These are phyloP conservation scores for Macadamia tetraphylla DNA, from an alignment of 164 flowering plant genomes.

Conservation along the genomic window DNA sequence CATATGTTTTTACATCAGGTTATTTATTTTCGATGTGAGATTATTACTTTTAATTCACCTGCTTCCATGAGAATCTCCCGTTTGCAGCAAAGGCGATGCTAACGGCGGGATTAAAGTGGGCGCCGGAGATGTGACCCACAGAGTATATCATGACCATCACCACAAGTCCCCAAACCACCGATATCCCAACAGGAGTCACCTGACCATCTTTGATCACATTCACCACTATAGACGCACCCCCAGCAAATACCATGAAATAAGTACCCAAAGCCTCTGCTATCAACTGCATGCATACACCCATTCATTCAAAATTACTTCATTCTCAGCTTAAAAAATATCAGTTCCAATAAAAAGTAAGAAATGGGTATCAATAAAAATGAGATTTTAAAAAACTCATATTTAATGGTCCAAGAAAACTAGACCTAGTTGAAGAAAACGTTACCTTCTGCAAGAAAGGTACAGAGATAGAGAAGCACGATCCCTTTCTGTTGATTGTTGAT, in stretches of 20 bases:
- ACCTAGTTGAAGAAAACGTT: not conserved
- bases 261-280: constrained; percentile 61
- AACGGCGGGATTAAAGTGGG: constrained; percentile 62
- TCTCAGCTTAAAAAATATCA: not conserved
- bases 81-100: constrained; percentile 55
- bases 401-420: no score
- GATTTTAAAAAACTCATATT: no score
- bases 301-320: not conserved
- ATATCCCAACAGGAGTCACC: constrained; percentile 44
- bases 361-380: not conserved
- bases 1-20: no score
- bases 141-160: constrained; percentile 60
- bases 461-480: constrained; percentile 11
- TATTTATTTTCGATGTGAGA: no score
- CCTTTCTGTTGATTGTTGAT: not conserved
- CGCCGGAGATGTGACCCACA: constrained; percentile 61
- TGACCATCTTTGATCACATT: constrained; percentile 26
- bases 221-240: constrained; percentile 49
- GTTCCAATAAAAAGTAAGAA: not conserved
- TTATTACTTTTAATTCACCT: constrained; percentile 20
- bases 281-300: constrained; percentile 23
- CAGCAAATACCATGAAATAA: constrained; percentile 54
- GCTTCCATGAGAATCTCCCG: constrained; percentile 55
- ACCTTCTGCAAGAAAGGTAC: constrained; percentile 45
- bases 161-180: constrained; percentile 51